These are phyloP conservation scores for Fomitiporia mediterranea DNA, from an alignment of 1,284 basidiomycete species.

Conservation along the genomic window DNA sequence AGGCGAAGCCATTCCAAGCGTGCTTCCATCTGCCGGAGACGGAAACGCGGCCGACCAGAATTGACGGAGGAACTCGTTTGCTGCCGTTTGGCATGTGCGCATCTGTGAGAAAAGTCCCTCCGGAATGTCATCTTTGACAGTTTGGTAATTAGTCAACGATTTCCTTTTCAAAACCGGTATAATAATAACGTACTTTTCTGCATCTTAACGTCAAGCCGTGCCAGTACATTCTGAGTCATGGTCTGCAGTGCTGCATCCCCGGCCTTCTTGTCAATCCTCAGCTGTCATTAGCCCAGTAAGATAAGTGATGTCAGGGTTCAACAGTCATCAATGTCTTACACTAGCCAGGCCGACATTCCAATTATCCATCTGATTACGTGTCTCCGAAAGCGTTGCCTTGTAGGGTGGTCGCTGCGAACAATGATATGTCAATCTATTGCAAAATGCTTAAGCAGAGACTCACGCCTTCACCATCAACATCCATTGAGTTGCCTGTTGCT, in stretches of 20 bases:
- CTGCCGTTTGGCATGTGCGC: conserved; percentile 85
- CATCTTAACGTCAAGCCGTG: conserved; percentile 58
- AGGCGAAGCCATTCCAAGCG: conserved; percentile 43
- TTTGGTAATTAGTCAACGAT: conserved; percentile 2
- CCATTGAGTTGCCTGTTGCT: conserved; percentile 33
- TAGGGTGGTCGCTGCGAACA: conserved; percentile 8
- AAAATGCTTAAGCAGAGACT: not conserved
- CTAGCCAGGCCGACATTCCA: conserved; percentile 59
- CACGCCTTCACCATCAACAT: conserved; percentile 28
- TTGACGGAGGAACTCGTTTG: conserved; percentile 94
- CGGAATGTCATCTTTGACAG: conserved; percentile 67
- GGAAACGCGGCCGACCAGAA: conserved; percentile 92
- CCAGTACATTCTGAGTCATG: conserved; percentile 74
- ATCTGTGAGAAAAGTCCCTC: conserved; percentile 75
- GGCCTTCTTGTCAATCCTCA: conserved; percentile 61
- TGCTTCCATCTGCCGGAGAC: conserved; percentile 53
- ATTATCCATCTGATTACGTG: conserved; percentile 43
- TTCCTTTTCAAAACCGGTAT: too few species aligned
- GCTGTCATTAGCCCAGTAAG: conserved; percentile 31
- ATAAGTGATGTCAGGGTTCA: not conserved
- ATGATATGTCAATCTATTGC: not conserved
- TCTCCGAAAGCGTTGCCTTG: conserved; percentile 29
- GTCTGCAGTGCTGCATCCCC: conserved; percentile 61
- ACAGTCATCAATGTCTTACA: conserved; percentile 39
- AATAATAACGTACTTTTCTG: conserved; percentile 57